phyloP scores from a whole-genome alignment of 2,329 filamentous ascomycete species.

The Kalmusia sp. region DNA sequence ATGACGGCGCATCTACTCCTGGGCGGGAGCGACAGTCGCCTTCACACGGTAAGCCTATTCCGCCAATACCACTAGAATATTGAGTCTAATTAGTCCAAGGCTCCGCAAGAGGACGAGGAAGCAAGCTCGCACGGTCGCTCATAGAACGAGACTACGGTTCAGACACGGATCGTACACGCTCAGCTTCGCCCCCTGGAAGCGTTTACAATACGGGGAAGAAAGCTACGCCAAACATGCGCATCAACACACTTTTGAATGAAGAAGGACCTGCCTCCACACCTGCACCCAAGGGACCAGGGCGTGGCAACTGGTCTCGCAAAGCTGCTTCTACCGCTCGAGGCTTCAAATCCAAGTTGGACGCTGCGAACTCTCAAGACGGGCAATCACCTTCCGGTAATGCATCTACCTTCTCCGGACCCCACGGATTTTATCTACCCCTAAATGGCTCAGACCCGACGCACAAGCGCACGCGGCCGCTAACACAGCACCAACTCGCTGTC shows the following conservation, averaged over 20 bases:
- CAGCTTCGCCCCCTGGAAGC: constrained; percentile 50
- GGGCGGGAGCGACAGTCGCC: constrained; percentile 49
- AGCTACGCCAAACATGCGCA: constrained; percentile 52
- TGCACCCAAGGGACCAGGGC: constrained; percentile 53
- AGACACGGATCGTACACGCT: constrained; percentile 57
- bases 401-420: constrained; percentile 57
- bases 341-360: constrained; percentile 46
- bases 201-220: constrained; percentile 49
- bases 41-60: constrained; percentile 38
- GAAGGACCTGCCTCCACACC: constrained; percentile 43
- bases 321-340: constrained; percentile 31
- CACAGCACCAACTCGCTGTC: constrained; percentile 81
- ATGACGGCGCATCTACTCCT: constrained; percentile 49
- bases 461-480: constrained; percentile 74
- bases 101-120: constrained; percentile 42
- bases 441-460: constrained; percentile 56
- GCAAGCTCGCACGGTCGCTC: constrained; percentile 43
- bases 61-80: background rate
- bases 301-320: constrained; percentile 58
- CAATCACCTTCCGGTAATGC: constrained; percentile 41
- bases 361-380: constrained; percentile 38
- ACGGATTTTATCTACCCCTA: constrained; percentile 58
- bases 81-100: constrained; percentile 22
- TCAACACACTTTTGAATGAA: constrained; percentile 58
- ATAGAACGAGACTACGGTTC: constrained; percentile 48